Conservation (phyloP, 2,329 filamentous ascomycete genomes). For the Truncatella angustata region DNA sequence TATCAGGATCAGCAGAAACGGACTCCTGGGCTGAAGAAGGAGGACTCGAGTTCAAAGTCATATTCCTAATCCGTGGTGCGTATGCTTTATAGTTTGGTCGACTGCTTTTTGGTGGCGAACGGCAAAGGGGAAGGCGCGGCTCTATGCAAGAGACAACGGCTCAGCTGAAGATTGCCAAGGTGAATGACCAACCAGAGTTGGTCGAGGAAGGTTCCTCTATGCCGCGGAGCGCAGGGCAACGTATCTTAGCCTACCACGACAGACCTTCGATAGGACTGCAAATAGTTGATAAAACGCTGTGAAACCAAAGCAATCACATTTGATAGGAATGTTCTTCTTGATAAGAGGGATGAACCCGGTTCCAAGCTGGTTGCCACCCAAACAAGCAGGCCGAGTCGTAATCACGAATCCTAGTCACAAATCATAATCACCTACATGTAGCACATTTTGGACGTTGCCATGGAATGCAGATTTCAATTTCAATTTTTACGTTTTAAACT, state of each 20-base stretch:
- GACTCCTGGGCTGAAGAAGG: constrained; percentile 10
- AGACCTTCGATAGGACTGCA: not conserved
- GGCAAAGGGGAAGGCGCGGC: not conserved
- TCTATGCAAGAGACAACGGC: not conserved
- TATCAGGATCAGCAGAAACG: constrained; percentile 15
- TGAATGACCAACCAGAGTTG: constrained; percentile 9
- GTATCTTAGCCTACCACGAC: constrained; percentile 20
- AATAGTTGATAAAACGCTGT: constrained; percentile 8
- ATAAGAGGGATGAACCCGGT: not conserved
- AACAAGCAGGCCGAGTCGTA: not conserved
- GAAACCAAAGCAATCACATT: not conserved
- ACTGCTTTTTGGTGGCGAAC: not conserved
- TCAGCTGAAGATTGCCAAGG: constrained; percentile 11
- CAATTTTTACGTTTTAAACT: too few species aligned
- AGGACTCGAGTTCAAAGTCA: constrained; percentile 2
- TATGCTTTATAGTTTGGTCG: not conserved
- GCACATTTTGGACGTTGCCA: not conserved
- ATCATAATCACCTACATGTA: not conserved
- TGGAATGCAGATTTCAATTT: too few species aligned
- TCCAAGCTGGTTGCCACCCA: not conserved
- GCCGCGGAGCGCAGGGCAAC: constrained; percentile 10
- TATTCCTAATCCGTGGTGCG: not conserved
- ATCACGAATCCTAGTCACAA: not conserved
- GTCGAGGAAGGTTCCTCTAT: constrained; percentile 12
- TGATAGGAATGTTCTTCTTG: not conserved